These are phyloP conservation scores for Xylaria sp. DNA, from an alignment of 2,329 filamentous ascomycete species.

Conservation along the genomic window DNA sequence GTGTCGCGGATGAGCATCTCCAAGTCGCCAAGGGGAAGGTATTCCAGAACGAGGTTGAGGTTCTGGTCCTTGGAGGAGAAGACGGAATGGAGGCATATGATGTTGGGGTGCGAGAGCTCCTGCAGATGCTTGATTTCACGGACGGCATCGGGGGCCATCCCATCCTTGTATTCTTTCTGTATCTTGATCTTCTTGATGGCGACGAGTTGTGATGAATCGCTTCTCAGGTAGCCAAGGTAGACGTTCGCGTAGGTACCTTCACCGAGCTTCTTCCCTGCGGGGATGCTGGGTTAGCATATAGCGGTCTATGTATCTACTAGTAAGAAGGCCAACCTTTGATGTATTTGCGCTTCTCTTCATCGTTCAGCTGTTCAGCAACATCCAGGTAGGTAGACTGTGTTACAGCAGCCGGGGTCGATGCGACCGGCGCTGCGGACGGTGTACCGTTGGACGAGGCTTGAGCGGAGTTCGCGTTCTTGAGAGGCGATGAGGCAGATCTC, in stretches of 20 bases:
- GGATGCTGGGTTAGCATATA: constrained; percentile 11
- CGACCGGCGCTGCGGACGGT: constrained; percentile 38
- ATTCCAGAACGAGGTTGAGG: constrained; percentile 93
- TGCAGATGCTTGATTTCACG: constrained; percentile 95
- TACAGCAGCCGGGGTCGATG: constrained; percentile 34
- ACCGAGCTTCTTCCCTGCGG: constrained; percentile 80
- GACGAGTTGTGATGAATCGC: constrained; percentile 72
- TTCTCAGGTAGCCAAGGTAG: constrained; percentile 80
- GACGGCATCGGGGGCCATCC: constrained; percentile 90
- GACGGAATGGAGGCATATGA: constrained; percentile 88
- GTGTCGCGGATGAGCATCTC: constrained; percentile 92
- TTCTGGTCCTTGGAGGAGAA: constrained; percentile 97
- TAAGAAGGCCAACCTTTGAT: constrained; percentile 66
- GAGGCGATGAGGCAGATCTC: constrained; percentile 46
- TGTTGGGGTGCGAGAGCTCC: constrained; percentile 92
- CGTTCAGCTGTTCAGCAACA: constrained; percentile 79
- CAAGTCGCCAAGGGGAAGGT: constrained; percentile 88
- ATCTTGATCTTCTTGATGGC: constrained; percentile 95
- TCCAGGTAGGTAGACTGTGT: constrained; percentile 47
- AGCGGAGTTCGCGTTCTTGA: constrained; percentile 46
- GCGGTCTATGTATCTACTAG: neutral
- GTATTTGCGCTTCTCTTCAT: constrained; percentile 84
- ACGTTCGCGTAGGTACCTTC: constrained; percentile 98
- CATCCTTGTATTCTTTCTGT: constrained; percentile 83
- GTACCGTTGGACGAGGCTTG: constrained; percentile 51